phyloP scores from a whole-genome alignment of 768 basidiomycete genomes.

The Suillus sp. region DNA sequence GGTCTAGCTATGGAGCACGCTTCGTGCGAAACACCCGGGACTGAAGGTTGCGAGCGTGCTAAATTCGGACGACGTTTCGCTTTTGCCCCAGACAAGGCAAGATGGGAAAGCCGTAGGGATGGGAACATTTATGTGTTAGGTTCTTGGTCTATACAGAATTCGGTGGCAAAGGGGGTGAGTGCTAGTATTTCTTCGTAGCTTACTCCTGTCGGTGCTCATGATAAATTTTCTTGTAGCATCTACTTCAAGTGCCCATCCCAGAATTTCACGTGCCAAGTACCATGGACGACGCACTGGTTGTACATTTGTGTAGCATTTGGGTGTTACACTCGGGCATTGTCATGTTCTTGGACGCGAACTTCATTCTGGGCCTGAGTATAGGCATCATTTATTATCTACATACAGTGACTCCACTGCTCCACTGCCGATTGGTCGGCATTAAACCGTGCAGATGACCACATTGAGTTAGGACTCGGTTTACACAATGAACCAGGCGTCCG shows the following conservation, averaged over 20 bases:
- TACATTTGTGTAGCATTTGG: conserved; percentile 35
- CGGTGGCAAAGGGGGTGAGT: conserved; percentile 38
- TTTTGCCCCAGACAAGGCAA: conserved; percentile 26
- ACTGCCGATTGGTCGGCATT: background rate
- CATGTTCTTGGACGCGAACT: conserved; percentile 51
- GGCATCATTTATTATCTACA: background rate
- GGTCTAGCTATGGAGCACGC: conserved; percentile 59
- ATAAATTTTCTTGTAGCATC: background rate
- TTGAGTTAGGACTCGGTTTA: conserved; percentile 54
- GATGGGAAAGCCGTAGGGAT: conserved; percentile 24
- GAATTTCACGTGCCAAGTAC: conserved; percentile 21
- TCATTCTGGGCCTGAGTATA: conserved; percentile 16
- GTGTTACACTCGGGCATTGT: conserved; percentile 53
- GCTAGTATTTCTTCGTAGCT: conserved; percentile 15
- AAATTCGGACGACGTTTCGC: conserved; percentile 59
- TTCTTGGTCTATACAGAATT: conserved; percentile 45
- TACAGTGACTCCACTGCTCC: background rate
- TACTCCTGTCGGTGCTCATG: background rate
- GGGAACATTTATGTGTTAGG: conserved; percentile 57
- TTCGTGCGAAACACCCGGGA: conserved; percentile 33
- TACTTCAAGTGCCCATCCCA: conserved; percentile 15
- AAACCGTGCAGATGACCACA: conserved; percentile 9
- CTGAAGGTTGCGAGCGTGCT: conserved; percentile 47
- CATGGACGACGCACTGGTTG: conserved; percentile 37
- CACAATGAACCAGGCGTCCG: conserved; percentile 55